Evolutionary conservation across 192 early-diverging fungal genomes (phyloP), one percentile per base, ranked within the genome.

Genomic region (Dissophora ornata): DNA sequence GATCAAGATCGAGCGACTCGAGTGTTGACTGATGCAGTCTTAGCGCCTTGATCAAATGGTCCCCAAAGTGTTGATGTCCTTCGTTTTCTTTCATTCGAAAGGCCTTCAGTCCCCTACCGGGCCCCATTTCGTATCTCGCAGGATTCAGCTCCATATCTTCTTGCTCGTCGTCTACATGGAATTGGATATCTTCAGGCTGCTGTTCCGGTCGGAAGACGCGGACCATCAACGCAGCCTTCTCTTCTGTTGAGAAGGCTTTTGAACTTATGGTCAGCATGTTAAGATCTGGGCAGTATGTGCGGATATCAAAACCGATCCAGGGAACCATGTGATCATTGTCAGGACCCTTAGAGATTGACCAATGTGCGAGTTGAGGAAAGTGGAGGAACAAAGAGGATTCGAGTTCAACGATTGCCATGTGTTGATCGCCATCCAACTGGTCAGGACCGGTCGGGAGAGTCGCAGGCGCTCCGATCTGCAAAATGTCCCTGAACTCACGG

Each of bases 311-410:
- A 13, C 56, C 41, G 1, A 57, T 45, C 56, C 56, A 57, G 24
- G 56, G 30, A 13, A 57, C 24, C 15, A 28, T 1, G 7, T 11
- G 40, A 8, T 21, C 21, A 21, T 41, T 41, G 4, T 41, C 24
- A 1, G 18, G 1, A 19, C 40, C 41, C 13, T 21, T 32, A 0
- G 12, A 2, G 9, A 57, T 3, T 25, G 26, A 44, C 56, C 56
- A 57, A 34, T 57, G 56, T 24, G 41, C 56, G 16, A 57, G 16
- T 10, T 57, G 26, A 6, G 56, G 56, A 29, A 57, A 57, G 12
- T 44, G 56, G 1, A 40, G n/a, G 12, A 57, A 57, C 8, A 57
- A 12, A 4, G 56, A 57, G 1, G 26, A 9, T 28, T 57, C 56
- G 18, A 57, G 56, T 1, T 4, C 4, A 15, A 44, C 24, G 22